These are phyloP conservation scores for Irpex sp. DNA, from an alignment of 1,284 basidiomycete species.

Conservation along the genomic window DNA sequence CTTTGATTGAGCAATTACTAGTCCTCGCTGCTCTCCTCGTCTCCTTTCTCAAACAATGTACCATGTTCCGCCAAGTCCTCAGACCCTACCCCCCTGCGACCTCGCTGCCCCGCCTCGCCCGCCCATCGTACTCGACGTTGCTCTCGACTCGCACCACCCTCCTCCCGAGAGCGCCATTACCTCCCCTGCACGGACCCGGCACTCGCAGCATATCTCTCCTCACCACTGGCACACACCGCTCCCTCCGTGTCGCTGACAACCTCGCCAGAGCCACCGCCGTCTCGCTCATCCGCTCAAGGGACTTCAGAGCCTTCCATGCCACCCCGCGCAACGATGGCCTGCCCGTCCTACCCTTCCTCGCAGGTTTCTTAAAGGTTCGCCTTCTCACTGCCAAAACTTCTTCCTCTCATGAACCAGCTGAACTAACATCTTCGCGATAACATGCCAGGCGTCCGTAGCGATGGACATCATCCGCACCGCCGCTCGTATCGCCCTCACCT, in stretches of 20 bases:
- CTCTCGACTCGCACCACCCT: neutral
- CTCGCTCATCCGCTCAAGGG: constrained; percentile 10
- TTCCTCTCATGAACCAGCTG: neutral
- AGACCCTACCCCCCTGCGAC: constrained; percentile 3
- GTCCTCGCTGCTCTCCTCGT: neutral
- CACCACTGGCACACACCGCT: neutral
- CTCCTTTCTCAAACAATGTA: constrained; percentile 16
- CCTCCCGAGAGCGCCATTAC: neutral
- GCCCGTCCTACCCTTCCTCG: constrained; percentile 34
- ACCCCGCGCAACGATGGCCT: constrained; percentile 29
- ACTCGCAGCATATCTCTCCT: neutral
- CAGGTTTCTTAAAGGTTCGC: constrained; percentile 45
- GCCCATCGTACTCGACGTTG: neutral
- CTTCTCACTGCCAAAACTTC: neutral
- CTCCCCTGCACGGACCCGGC: constrained; percentile 4
- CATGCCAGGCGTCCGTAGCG: constrained; percentile 40
- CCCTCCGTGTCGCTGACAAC: constrained; percentile 8
- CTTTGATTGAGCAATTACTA: neutral
- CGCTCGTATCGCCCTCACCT: constrained; percentile 64
- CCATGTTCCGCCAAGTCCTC: constrained; percentile 20
- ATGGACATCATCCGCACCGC: constrained; percentile 61
- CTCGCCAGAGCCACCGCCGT: constrained; percentile 3
- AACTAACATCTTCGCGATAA: neutral
- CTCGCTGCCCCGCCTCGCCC: neutral
- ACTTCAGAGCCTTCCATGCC: constrained; percentile 32